These are phyloP conservation scores for Gymnopus androsaceus DNA, from an alignment of 1,284 basidiomycete genomes.

Conservation along the genomic window DNA sequence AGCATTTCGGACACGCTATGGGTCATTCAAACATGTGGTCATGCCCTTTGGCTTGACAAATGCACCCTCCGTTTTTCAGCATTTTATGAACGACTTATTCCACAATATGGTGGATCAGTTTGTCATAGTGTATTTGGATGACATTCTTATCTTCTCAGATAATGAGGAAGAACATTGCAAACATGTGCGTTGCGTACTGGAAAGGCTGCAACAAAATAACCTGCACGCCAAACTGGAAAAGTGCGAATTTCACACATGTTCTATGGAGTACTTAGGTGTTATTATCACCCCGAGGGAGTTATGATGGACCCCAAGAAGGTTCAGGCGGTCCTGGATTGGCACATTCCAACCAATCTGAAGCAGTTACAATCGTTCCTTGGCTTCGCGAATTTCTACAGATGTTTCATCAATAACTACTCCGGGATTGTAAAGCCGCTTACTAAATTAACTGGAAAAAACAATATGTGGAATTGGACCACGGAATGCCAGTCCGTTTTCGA, in stretches of 20 bases:
- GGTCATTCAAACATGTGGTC: no score
- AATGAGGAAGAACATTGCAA: constrained; percentile 20
- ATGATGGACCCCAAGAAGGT: constrained; percentile 44
- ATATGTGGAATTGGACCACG: constrained; percentile 18
- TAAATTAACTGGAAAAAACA: constrained; percentile 19
- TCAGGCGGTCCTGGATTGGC: constrained; percentile 26
- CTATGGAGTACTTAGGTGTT: constrained; percentile 42
- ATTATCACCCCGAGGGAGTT: constrained; percentile 28
- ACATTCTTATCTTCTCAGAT: background rate
- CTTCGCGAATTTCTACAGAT: constrained; percentile 34
- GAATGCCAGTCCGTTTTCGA: constrained; percentile 13
- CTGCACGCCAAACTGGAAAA: constrained; percentile 41
- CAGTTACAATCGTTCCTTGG: constrained; percentile 30
- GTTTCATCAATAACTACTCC: constrained; percentile 40
- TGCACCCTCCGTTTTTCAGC: no score
- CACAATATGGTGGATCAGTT: constrained; percentile 32
- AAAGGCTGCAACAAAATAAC: constrained; percentile 29
- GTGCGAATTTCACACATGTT: constrained; percentile 34
- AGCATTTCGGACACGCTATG: background rate
- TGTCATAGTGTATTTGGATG: constrained; percentile 32
- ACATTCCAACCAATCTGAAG: constrained; percentile 20
- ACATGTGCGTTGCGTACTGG: constrained; percentile 33
- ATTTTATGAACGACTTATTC: constrained; percentile 41
- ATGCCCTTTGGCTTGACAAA: no score
- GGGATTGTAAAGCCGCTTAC: constrained; percentile 24